A percentile compares a stretch with the other conserved stretches of the same genome.
phyloP scores from a whole-genome alignment of 208 protist species.

The Acanthamoeba sp. region DNA sequence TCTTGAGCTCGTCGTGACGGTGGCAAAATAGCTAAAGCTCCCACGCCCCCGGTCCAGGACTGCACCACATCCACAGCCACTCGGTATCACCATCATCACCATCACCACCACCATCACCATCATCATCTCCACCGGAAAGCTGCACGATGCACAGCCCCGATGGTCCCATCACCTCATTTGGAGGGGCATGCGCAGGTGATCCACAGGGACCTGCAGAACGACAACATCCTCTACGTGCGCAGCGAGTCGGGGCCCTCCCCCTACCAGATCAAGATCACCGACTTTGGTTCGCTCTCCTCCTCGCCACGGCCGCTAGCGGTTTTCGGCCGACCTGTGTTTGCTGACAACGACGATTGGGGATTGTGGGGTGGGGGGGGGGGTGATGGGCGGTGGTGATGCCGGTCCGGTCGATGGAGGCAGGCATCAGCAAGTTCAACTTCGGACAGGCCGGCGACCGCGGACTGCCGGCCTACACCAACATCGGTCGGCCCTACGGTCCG shows the following conservation, averaged over 20 bases:
- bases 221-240: conserved; percentile 28
- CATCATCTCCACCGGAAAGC: too few species aligned
- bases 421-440: conserved; percentile 52
- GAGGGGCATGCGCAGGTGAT: not conserved
- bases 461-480: conserved; percentile 39
- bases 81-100: too few species aligned
- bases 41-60: not conserved
- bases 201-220: not conserved
- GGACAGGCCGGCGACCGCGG: not conserved
- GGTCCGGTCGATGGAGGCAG: not conserved
- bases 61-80: conserved; percentile 30
- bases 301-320: too few species aligned
- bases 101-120: too few species aligned
- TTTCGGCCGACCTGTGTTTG: too few species aligned
- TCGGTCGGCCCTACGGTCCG: not conserved
- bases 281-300: not conserved
- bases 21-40: too few species aligned
- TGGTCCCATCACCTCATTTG: too few species aligned
- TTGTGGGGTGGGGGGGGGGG: too few species aligned
- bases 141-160: too few species aligned
- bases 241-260: not conserved
- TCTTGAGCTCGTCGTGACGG: too few species aligned
- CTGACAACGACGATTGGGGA: too few species aligned
- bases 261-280: conserved; percentile 36
- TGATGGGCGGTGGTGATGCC: not conserved